Percentiles rank a stretch among this genome's conserved stretches.
Conservation (phyloP, 352 stramenopile genomes). For the Achlya hypogyna region DNA sequence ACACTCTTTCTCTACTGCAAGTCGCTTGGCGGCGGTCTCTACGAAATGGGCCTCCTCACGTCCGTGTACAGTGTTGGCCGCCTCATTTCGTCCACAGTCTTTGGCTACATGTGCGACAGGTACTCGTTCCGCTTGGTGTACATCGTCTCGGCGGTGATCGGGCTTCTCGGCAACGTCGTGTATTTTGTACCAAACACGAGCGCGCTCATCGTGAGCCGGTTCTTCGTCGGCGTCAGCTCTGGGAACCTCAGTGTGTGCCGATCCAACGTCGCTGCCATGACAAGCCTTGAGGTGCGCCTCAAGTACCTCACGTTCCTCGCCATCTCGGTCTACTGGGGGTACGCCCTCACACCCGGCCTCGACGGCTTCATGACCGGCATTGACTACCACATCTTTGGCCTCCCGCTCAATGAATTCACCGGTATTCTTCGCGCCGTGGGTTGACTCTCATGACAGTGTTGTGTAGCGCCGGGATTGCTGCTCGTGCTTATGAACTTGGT, state of each 20-base stretch:
- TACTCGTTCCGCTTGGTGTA: conserved; percentile 80
- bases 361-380: conserved; percentile 33
- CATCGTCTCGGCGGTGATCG: conserved; percentile 40
- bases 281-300: conserved; percentile 39
- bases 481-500: conserved; percentile 44
- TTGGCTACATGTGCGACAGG: conserved; percentile 75
- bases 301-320: conserved; percentile 62
- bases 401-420: conserved; percentile 27
- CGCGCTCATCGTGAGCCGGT: conserved; percentile 45
- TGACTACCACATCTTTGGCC: conserved; percentile 10
- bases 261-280: conserved; percentile 59
- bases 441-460: neutral
- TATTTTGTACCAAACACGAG: conserved; percentile 50
- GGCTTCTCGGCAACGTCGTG: conserved; percentile 45
- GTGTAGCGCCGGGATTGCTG: conserved; percentile 38
- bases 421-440: neutral
- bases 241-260: conserved; percentile 64
- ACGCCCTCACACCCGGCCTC: conserved; percentile 58
- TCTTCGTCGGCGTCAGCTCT: conserved; percentile 55
- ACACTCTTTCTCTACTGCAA: conserved; percentile 83
- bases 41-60: conserved; percentile 72
- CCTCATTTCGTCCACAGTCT: conserved; percentile 68
- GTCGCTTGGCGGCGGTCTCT: conserved; percentile 62
- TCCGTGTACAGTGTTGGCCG: conserved; percentile 74
- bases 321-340: conserved; percentile 59